Evolutionary conservation across 768 basidiomycete genomes (phyloP), one percentile per base, ranked within the genome.

Genomic region (Tricholomella constricta): DNA sequence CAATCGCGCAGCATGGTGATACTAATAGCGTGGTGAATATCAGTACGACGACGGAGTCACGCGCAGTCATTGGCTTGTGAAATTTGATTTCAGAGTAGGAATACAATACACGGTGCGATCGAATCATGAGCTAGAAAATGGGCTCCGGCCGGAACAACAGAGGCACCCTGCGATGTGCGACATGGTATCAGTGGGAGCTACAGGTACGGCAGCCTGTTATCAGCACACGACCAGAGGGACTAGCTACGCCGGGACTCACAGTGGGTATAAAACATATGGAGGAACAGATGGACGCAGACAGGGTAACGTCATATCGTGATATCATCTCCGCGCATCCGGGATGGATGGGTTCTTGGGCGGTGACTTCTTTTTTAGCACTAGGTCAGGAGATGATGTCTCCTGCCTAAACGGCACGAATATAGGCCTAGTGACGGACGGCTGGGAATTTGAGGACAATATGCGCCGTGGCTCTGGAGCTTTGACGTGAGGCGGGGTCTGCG

Each of bases 401-500:
- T 80, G 77, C 51, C 72, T 73, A 72, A 78, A 84, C 15, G 79
- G 75, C 25, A 75, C 76, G 64, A 83, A 84, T 56, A 83, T 74
- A 23, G 74, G 74, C 50, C 58, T 62, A 4, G 58, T 48, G 36
- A 59, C 48, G 17, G 65, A 56, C 14, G 63, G 34, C 4, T 54
- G 55, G 23, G 60, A 54, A 31, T 55, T 56, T 25, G 61, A 31
- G 23, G 52, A 46, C 45, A 43, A 25, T 10, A 50, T 11, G 14
- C 59, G 62, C 10, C 57, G 68, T 11, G 69, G 65, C 52, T 67
- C 68, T 31, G 70, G 72, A 14, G 69, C 55, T 26, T 59, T 59
- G 14, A 67, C 22, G 4, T 51, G 56, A 15, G 61, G 57, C 15
- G 57, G 52, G 37, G 51, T 57, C 23, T 52, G 43, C 36, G 52